Conservation (phyloP, 2,329 filamentous ascomycete species). For the Seiridium unicorne region DNA sequence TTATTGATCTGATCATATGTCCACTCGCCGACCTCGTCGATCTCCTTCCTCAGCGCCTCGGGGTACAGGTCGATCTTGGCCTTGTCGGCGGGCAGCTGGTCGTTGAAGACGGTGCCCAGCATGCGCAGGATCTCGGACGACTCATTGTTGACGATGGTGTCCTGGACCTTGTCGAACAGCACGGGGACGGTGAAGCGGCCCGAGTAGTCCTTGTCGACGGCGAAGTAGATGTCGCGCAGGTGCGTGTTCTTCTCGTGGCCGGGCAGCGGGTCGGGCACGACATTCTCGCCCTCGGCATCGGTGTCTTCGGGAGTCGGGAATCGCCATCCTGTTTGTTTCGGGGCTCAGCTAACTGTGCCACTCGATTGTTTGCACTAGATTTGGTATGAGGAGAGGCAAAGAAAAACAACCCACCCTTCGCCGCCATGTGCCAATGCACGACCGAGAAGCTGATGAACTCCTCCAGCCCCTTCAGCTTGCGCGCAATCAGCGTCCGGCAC, state of each 20-base stretch:
- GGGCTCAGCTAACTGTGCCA: too few species aligned
- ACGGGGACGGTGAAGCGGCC: constrained; percentile 88
- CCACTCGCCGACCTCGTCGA: constrained; percentile 79
- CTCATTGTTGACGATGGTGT: constrained; percentile 86
- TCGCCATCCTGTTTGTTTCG: constrained; percentile 65
- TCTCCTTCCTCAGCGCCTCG: constrained; percentile 57
- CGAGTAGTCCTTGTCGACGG: constrained; percentile 66
- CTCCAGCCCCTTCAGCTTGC: constrained; percentile 89
- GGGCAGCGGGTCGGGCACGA: constrained; percentile 66
- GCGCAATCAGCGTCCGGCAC: constrained; percentile 80
- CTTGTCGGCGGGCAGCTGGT: constrained; percentile 59
- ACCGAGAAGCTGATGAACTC: constrained; percentile 75
- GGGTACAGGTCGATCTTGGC: constrained; percentile 68
- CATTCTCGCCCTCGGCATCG: constrained; percentile 57
- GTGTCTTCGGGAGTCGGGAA: constrained; percentile 66
- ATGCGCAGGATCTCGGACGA: constrained; percentile 91
- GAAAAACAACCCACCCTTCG: constrained; percentile 42
- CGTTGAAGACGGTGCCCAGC: constrained; percentile 80
- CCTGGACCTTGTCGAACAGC: constrained; percentile 74
- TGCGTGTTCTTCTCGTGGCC: constrained; percentile 68
- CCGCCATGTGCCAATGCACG: constrained; percentile 88
- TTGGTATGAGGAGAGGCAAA: not conserved
- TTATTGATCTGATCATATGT: constrained; percentile 74
- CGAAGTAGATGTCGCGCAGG: constrained; percentile 78
- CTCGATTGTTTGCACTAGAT: not conserved